Base-by-base conservation (phyloP, 192 early-diverging fungal species). In the Endogone sp. region DNA sequence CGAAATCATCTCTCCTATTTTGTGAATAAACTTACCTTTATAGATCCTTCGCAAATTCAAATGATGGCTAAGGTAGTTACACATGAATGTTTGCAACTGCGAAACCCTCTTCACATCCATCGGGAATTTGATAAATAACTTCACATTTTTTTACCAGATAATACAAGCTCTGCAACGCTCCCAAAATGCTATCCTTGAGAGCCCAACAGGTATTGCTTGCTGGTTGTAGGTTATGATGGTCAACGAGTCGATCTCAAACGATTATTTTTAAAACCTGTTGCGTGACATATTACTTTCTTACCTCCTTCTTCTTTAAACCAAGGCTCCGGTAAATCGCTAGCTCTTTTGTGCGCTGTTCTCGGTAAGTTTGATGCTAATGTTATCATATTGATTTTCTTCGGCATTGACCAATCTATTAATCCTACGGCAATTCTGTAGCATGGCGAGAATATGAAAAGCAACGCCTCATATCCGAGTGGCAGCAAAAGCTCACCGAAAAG, bases 301-400 rank as follows among this genome's bases (percentile, higher is more conserved):
- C n/a, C n/a, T n/a, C n/a, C n/a, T n/a, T n/a, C n/a, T n/a, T n/a
- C n/a, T n/a, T n/a, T 2, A 25, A n/a, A 69, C n/a, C n/a, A 37
- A 70, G 93, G 93, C 2, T 92, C 93, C 10, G 93, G 93, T 29
- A 94, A 94, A 69, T 89, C 91, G 2, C 65, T 94, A 28, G 88
- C 88, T 0, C 64, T 94, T 28, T 70, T 94, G 22, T 91, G 90
- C 65, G 83, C 91, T 1, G 74, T 81, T 0, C 72, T 94, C 26
- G 90, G 86, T 3, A 90, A 90, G 89, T 54, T 74, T 10, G 68
- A 82, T 37, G 68, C 28, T 8, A 30, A 10, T 21, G 10, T 49
- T 11, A 16, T 49, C 16, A 6, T 49, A 49, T 16, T 6, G 37
- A 11, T 16, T 49, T 49, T 49, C 29, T 13, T 8, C 29, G 29